phyloP scores from a whole-genome alignment of 2,329 filamentous ascomycete genomes.

The Pseudogymnoascus sp. region DNA sequence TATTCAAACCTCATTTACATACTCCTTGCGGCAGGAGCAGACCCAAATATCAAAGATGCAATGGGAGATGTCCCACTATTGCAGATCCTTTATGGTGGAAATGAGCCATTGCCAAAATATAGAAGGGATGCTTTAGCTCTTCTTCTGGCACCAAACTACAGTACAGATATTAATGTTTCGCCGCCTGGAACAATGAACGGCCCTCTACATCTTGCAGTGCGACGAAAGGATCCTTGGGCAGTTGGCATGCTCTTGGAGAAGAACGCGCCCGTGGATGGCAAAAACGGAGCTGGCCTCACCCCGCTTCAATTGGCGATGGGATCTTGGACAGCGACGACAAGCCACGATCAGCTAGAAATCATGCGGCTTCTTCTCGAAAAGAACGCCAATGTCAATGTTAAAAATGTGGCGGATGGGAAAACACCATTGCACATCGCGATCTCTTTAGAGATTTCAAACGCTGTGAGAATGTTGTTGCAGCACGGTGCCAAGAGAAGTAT shows the following conservation, averaged over 20 bases:
- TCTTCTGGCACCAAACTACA: conserved; percentile 8
- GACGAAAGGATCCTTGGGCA: conserved; percentile 10
- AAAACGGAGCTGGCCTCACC: conserved; percentile 11
- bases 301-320: conserved; percentile 10
- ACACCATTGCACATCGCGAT: conserved; percentile 11
- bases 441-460: conserved; percentile 6
- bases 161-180: conserved; percentile 9
- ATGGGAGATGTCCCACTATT: conserved; percentile 9
- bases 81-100: conserved; percentile 9
- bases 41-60: conserved; percentile 10
- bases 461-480: conserved; percentile 11
- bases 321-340: not conserved
- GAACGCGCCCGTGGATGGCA: conserved; percentile 7
- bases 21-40: conserved; percentile 11
- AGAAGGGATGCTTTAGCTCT: conserved; percentile 12
- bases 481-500: conserved; percentile 6
- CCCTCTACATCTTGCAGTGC: conserved; percentile 14
- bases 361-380: conserved; percentile 13
- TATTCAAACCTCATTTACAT: conserved; percentile 12
- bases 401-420: not conserved
- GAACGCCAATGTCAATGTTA: conserved; percentile 9
- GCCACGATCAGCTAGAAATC: conserved; percentile 10
- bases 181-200: conserved; percentile 11
- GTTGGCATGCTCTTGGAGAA: conserved; percentile 13
- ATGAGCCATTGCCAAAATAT: conserved; percentile 8